phyloP scores from a whole-genome alignment of 2,329 filamentous ascomycete genomes.

The Xylaria polymorpha region DNA sequence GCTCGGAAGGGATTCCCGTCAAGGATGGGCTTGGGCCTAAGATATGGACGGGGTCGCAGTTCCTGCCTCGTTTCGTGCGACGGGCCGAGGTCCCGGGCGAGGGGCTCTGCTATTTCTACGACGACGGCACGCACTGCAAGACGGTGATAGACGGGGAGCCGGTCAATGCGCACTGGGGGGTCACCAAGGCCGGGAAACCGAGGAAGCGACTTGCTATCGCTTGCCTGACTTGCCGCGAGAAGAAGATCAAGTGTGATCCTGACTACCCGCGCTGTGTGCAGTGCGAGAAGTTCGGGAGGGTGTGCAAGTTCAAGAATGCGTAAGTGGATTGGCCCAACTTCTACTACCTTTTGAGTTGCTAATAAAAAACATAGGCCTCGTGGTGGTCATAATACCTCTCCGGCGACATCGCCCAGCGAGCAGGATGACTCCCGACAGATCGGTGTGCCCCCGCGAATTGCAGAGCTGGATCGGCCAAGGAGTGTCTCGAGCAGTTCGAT shows the following conservation, averaged over 20 bases:
- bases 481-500: constrained; percentile 61
- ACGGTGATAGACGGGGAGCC: constrained; percentile 85
- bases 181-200: constrained; percentile 93
- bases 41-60: constrained; percentile 76
- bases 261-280: constrained; percentile 88
- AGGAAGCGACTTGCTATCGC: constrained; percentile 85
- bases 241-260: constrained; percentile 97
- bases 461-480: constrained; percentile 54
- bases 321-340: constrained; percentile 63
- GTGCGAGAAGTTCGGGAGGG: constrained; percentile 88
- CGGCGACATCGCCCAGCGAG: constrained; percentile 64
- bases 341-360: constrained; percentile 25
- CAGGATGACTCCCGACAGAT: constrained; percentile 58
- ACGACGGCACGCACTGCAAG: constrained; percentile 84
- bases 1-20: constrained; percentile 58
- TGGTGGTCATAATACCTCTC: constrained; percentile 68
- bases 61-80: constrained; percentile 72
- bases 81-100: constrained; percentile 78
- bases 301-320: constrained; percentile 88
- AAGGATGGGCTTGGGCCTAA: constrained; percentile 74
- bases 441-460: constrained; percentile 48
- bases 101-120: constrained; percentile 86
- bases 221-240: constrained; percentile 91
- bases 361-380: constrained; percentile 58
- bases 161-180: constrained; percentile 92